Base-by-base conservation (phyloP, 352 stramenopile species). In the Phytophthora constricta region DNA sequence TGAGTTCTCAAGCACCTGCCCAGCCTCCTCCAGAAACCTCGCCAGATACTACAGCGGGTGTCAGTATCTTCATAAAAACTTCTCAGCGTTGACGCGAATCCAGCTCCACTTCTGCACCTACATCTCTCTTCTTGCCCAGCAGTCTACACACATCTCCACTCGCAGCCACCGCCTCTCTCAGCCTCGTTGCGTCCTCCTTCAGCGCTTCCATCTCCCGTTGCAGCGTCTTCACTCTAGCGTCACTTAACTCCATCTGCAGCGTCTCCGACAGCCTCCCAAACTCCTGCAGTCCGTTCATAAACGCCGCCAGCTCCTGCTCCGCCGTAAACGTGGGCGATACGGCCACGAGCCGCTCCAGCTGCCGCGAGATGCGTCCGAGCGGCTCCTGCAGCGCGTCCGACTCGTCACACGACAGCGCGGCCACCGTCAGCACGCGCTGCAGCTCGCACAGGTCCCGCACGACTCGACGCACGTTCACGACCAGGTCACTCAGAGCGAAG, bases 1-100 rank as follows among this genome's bases (percentile, higher is more conserved):
- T 10, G 78, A 82, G 17, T 72, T 75, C 19, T 79, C 58, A 19
- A 88, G 28, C n/a, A 89, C 50, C 33, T 72, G 53, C 22, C 54
- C 39, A 10, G 68, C 64, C 9, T 89, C 71, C 1, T 80, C 68
- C 53, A 88, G 45, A 26, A 89, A 71, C 8, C 56, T 66, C 0
- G 42, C 66, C 41, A 70, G 50, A 50, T 61, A 47, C 63, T 63
- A 20, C 54, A 42, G 22, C 11, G 31, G 43, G 28, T 39, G 41
- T 14, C 19, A 23, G 48, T 8, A 53, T 57, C 16, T n/a, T 20
- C 23, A 50, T 16, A 4, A 45, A 45, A 62, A 28, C 9, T 5
- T 33, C 19, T 62, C 17, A n/a, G n/a, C n/a, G 28, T 31, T 37
- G 17, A 11, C 46, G 8, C 45, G 48, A 59, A 52, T n/a, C 4